Conservation (phyloP, 2,329 filamentous ascomycete species). For the Alternaria longipes region DNA sequence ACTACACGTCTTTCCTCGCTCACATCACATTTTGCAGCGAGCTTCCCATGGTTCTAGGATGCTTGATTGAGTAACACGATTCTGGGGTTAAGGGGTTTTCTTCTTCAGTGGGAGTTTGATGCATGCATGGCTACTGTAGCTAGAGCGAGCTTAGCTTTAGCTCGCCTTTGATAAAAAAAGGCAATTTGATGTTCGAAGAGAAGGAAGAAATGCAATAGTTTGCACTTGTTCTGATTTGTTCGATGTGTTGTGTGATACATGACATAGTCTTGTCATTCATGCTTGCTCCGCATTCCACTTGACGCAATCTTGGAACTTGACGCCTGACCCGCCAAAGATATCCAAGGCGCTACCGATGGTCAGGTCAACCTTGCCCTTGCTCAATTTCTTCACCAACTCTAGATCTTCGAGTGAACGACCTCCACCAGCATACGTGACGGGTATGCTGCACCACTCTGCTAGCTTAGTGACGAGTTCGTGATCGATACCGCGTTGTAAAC, state of each 20-base stretch:
- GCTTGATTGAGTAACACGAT: constrained; percentile 21
- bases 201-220: constrained; percentile 12
- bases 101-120: constrained; percentile 13
- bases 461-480: constrained; percentile 80
- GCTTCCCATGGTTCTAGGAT: constrained; percentile 8
- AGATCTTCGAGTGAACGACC: constrained; percentile 83
- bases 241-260: background rate
- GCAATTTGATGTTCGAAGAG: background rate
- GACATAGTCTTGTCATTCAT: background rate
- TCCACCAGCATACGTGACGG: constrained; percentile 97
- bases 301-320: constrained; percentile 89
- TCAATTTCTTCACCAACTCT: constrained; percentile 80
- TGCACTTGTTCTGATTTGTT: background rate
- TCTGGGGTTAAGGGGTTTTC: constrained; percentile 5
- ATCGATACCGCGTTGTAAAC: constrained; percentile 89
- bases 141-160: constrained; percentile 3
- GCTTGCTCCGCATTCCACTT: constrained; percentile 73
- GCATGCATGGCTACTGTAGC: constrained; percentile 10
- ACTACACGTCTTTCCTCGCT: background rate
- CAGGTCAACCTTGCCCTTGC: constrained; percentile 83
- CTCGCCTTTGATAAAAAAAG: background rate
- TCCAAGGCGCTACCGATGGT: constrained; percentile 97
- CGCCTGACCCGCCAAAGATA: constrained; percentile 89
- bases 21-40: background rate
- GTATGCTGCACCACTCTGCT: constrained; percentile 86